These are phyloP conservation scores for Aspergillus biplanus DNA, from an alignment of 495 filamentous ascomycete genomes.

Conservation along the genomic window DNA sequence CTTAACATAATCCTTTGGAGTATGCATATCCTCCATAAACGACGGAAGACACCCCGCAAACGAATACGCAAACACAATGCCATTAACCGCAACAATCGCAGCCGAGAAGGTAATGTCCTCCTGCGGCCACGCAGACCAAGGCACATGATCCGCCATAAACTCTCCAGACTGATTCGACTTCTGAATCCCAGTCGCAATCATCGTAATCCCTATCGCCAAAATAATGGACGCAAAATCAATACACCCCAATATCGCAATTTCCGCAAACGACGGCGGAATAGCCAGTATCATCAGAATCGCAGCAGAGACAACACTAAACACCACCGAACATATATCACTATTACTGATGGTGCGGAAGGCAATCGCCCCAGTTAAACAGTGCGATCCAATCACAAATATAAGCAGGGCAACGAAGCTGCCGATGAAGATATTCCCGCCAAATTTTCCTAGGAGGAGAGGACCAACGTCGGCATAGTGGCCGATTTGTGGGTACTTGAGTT, in stretches of 20 bases:
- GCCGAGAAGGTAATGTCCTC: slow-evolving; percentile 35
- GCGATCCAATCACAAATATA: slow-evolving; percentile 69
- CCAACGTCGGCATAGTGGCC: slow-evolving; percentile 68
- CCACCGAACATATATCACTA: slow-evolving; percentile 61
- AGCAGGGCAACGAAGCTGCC: slow-evolving; percentile 63
- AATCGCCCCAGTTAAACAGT: slow-evolving; percentile 71
- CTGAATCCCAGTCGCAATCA: slow-evolving; percentile 62
- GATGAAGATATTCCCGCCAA: slow-evolving; percentile 62
- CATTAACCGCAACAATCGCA: slow-evolving; percentile 62
- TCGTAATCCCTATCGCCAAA: slow-evolving; percentile 66
- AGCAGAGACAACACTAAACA: slow-evolving; percentile 63
- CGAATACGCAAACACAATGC: slow-evolving; percentile 69
- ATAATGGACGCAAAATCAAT: slow-evolving; percentile 66
- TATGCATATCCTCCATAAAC: slow-evolving; percentile 76
- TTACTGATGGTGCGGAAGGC: slow-evolving; percentile 64
- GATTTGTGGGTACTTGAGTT: slow-evolving; percentile 64
- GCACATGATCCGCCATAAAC: slow-evolving; percentile 24
- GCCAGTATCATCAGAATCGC: slow-evolving; percentile 62
- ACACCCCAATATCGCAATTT: slow-evolving; percentile 62
- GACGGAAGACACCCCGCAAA: slow-evolving; percentile 70
- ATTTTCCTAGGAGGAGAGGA: slow-evolving; percentile 61
- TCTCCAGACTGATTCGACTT: slow-evolving; percentile 35
- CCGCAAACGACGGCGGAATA: slow-evolving; percentile 56
- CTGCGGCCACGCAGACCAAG: slow-evolving; percentile 43
- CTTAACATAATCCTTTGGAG: slow-evolving; percentile 63